Conservation (phyloP, 106 monocot species). For the Amphibolis antarctica region DNA sequence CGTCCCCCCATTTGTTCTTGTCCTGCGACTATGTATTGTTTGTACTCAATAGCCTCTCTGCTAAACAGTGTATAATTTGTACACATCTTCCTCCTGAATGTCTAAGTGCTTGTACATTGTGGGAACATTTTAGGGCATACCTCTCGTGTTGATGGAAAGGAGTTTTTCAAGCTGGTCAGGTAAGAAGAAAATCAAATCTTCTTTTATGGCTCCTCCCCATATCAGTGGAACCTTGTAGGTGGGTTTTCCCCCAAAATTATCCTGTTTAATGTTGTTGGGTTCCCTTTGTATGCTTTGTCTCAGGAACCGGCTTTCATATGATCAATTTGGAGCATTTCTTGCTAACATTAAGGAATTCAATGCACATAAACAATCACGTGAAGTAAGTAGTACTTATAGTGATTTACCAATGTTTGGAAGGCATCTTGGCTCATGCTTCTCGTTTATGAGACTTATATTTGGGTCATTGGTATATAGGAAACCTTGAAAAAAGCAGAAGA, state of each 20-base stretch:
- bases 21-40: background rate
- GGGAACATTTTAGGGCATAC: background rate
- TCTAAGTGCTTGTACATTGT: background rate
- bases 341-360: conserved; percentile 85
- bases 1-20: too few species aligned
- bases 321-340: conserved; percentile 87
- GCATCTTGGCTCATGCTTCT: background rate
- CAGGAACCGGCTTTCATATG: conserved; percentile 82
- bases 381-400: conserved; percentile 31
- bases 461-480: conserved; percentile 30
- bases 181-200: conserved; percentile 9
- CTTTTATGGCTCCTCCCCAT: too few species aligned
- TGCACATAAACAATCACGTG: conserved; percentile 60
- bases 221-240: background rate
- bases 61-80: background rate
- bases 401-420: background rate
- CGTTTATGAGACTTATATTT: background rate
- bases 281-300: conserved; percentile 1
- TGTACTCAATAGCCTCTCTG: background rate
- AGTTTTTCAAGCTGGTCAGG: conserved; percentile 85
- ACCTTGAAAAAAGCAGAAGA: conserved; percentile 71
- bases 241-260: background rate
- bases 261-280: background rate
- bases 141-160: conserved; percentile 70
- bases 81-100: background rate